Percentiles rank a stretch among this genome's conserved stretches.
Conservation (phyloP, 306 rosid species). For the Morella rubra region DNA sequence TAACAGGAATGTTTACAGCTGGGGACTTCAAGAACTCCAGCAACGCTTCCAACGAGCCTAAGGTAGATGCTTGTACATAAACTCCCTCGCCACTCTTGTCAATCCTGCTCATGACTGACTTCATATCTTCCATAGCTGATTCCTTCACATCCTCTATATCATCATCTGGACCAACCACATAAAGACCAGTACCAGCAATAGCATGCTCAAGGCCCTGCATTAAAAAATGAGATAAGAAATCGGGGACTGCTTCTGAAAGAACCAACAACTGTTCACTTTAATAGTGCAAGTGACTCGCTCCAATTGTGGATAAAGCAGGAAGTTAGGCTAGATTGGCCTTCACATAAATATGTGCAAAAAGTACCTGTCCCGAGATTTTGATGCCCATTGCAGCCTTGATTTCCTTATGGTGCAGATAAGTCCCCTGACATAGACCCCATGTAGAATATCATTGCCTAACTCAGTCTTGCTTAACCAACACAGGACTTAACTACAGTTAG, state of each 20-base stretch:
- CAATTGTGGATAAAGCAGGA: background rate
- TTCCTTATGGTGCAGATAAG: slow-evolving; percentile 84
- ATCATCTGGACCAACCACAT: slow-evolving; percentile 83
- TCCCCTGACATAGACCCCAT: slow-evolving; percentile 58
- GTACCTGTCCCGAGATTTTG: slow-evolving; percentile 93
- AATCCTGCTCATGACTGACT: slow-evolving; percentile 79
- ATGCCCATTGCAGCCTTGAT: slow-evolving; percentile 99
- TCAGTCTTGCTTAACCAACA: background rate
- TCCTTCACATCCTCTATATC: slow-evolving; percentile 77
- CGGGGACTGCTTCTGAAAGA: background rate
- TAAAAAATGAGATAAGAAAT: slow-evolving; percentile 18
- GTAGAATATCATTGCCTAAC: no score
- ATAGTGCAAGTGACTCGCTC: background rate
- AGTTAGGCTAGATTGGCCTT: slow-evolving; percentile 6
- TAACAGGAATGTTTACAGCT: slow-evolving; percentile 87
- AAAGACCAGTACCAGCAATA: slow-evolving; percentile 84
- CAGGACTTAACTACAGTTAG: background rate
- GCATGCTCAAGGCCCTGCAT: slow-evolving; percentile 95
- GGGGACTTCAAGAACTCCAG: slow-evolving; percentile 90
- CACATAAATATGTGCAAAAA: slow-evolving; percentile 24
- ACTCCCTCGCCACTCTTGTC: slow-evolving; percentile 94
- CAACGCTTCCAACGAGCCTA: slow-evolving; percentile 95
- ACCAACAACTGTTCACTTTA: background rate
- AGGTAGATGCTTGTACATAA: slow-evolving; percentile 96
- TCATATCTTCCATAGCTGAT: slow-evolving; percentile 80